These are phyloP conservation scores for Cronartium quercuum DNA, from an alignment of 1,284 basidiomycete genomes.

Conservation along the genomic window DNA sequence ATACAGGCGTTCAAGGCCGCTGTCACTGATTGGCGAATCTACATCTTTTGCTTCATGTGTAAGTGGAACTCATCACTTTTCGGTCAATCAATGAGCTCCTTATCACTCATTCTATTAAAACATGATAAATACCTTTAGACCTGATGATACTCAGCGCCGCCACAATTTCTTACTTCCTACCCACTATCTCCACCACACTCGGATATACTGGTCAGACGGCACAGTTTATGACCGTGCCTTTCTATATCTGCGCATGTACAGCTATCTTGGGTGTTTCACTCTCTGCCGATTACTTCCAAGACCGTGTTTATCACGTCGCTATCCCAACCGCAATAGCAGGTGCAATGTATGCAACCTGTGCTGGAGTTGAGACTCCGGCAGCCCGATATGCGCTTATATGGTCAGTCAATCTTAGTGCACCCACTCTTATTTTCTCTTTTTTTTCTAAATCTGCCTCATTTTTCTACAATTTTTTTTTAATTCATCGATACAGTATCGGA, in stretches of 20 bases:
- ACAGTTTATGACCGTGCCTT: slow-evolving; percentile 54
- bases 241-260: slow-evolving; percentile 51
- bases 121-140: background rate
- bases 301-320: slow-evolving; percentile 11
- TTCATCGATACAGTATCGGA: slow-evolving; percentile 46
- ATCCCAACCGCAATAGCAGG: slow-evolving; percentile 16
- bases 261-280: slow-evolving; percentile 49
- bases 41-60: slow-evolving; percentile 47
- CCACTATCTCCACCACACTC: slow-evolving; percentile 50
- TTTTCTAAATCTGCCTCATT: background rate
- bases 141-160: slow-evolving; percentile 47
- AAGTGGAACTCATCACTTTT: slow-evolving; percentile 40
- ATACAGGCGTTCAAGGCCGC: slow-evolving; percentile 46
- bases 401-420: slow-evolving; percentile 9
- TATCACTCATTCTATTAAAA: background rate
- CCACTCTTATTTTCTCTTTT: background rate
- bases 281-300: slow-evolving; percentile 24
- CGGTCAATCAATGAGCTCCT: background rate
- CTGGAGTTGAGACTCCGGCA: background rate
- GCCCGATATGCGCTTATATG: slow-evolving; percentile 11
- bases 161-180: slow-evolving; percentile 54
- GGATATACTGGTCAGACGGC: slow-evolving; percentile 50
- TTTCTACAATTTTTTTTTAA: background rate
- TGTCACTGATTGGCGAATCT: slow-evolving; percentile 48
- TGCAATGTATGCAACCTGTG: slow-evolving; percentile 14